phyloP scores from a whole-genome alignment of 1,284 basidiomycete genomes.

The Xerocomus nothofagi region DNA sequence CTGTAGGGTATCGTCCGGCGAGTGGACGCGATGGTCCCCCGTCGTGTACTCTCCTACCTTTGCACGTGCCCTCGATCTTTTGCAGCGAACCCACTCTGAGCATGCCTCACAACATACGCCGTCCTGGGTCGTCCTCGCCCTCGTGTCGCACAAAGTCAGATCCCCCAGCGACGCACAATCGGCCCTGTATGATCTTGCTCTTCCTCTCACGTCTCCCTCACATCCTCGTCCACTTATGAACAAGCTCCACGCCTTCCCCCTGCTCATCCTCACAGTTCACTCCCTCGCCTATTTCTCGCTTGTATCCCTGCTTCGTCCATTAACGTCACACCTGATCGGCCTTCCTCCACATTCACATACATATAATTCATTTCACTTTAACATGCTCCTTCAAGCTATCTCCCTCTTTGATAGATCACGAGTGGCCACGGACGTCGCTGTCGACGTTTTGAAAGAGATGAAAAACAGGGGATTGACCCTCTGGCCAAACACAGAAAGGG shows the following conservation, averaged over 20 bases:
- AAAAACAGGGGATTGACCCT: constrained; percentile 41
- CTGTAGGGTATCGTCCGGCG: constrained; percentile 34
- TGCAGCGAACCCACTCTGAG: constrained; percentile 12
- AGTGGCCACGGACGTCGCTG: constrained; percentile 40
- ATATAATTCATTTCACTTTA: constrained; percentile 45
- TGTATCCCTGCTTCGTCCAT: constrained; percentile 41
- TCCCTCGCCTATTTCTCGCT: constrained; percentile 51
- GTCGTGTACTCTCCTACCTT: constrained; percentile 38
- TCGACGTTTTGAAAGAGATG: constrained; percentile 49
- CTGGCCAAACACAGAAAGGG: constrained; percentile 43
- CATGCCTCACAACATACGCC: constrained; percentile 29
- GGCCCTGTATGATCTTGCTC: constrained; percentile 22
- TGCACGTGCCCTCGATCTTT: constrained; percentile 30
- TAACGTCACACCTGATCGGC: constrained; percentile 37
- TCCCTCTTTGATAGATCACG: constrained; percentile 43
- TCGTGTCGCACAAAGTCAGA: constrained; percentile 50
- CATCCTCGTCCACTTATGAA: constrained; percentile 19
- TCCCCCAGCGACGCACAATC: constrained; percentile 24
- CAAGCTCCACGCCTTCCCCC: constrained; percentile 43
- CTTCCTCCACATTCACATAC: constrained; percentile 44
- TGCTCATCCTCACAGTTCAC: constrained; percentile 44
- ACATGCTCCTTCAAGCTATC: constrained; percentile 55
- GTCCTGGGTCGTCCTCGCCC: constrained; percentile 53
- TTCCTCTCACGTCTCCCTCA: constrained; percentile 15
- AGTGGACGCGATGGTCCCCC: constrained; percentile 41